These are phyloP conservation scores for Sherardia arvensis DNA, from an alignment of 257 asterid species.

Conservation along the genomic window DNA sequence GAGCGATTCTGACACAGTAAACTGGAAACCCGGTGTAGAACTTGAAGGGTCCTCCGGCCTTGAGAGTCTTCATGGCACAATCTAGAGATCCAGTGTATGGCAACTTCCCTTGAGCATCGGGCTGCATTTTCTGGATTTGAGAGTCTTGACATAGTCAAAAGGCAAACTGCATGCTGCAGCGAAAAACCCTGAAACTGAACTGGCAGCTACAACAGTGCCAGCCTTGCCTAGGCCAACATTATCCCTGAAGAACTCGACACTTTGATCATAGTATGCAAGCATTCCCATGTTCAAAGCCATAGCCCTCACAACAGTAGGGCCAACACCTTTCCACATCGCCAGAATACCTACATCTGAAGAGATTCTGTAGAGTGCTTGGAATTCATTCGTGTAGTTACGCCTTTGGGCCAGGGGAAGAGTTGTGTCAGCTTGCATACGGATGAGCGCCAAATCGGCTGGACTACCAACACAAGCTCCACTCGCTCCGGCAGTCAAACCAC, in stretches of 20 bases:
- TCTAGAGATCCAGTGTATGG: slow-evolving; percentile 86
- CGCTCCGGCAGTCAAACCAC: slow-evolving; percentile 98
- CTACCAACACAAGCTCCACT: slow-evolving; percentile 86
- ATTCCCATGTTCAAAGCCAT: slow-evolving; percentile 99
- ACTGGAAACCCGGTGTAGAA: slow-evolving; percentile 95
- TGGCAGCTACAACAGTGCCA: slow-evolving; percentile 72
- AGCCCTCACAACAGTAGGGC: slow-evolving; percentile 97
- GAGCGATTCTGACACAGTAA: slow-evolving; percentile 89
- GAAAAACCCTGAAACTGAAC: slow-evolving; percentile 77
- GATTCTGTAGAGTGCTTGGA: slow-evolving; percentile 79
- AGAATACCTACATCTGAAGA: slow-evolving; percentile 70
- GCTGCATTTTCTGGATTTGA: slow-evolving; percentile 96
- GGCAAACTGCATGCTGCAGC: slow-evolving; percentile 97
- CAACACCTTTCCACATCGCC: slow-evolving; percentile 98
- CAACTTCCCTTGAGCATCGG: slow-evolving; percentile 71
- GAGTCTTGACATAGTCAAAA: slow-evolving; percentile 87
- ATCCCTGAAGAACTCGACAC: slow-evolving; percentile 70
- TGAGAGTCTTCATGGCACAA: slow-evolving; percentile 67
- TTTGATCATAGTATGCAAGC: slow-evolving; percentile 96
- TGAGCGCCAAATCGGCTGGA: slow-evolving; percentile 95
- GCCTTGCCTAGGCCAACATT: slow-evolving; percentile 65
- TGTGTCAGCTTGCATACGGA: slow-evolving; percentile 99
- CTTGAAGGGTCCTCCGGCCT: slow-evolving; percentile 73
- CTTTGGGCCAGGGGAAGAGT: slow-evolving; percentile 80
- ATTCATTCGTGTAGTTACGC: slow-evolving; percentile 74